Conservation (phyloP, 1,139 yeast genomes). For the Kodamaea arcana region DNA sequence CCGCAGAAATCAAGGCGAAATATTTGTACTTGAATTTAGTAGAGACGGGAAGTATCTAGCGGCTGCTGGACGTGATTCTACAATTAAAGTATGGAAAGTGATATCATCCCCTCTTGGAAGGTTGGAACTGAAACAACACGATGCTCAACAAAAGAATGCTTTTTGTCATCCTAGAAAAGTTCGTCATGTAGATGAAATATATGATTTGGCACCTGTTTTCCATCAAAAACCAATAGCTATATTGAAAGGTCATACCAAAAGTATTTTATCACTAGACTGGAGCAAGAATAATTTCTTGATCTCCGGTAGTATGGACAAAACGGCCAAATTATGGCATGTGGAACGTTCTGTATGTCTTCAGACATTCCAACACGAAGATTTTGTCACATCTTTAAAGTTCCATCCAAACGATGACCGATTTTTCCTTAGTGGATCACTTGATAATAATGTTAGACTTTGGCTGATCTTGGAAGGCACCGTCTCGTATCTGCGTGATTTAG, state of each 20-base stretch:
- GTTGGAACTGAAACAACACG: constrained; percentile 33
- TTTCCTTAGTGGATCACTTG: constrained; percentile 79
- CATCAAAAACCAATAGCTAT: constrained; percentile 61
- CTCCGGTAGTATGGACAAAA: constrained; percentile 82
- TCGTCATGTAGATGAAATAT: constrained; percentile 11
- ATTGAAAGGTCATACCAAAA: constrained; percentile 65
- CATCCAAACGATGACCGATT: constrained; percentile 88
- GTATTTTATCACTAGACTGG: constrained; percentile 79
- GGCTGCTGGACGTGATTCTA: constrained; percentile 73
- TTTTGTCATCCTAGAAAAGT: constrained; percentile 2
- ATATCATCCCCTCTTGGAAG: constrained; percentile 65
- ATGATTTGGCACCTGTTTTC: constrained; percentile 71
- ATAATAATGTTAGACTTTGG: constrained; percentile 77
- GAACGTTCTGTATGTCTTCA: constrained; percentile 62
- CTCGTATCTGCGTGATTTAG: constrained; percentile 33
- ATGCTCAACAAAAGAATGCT: constrained; percentile 2
- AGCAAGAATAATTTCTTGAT: constrained; percentile 78
- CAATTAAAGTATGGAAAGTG: constrained; percentile 74
- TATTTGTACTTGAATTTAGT: constrained; percentile 72
- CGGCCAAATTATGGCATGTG: constrained; percentile 82
- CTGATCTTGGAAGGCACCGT: constrained; percentile 61
- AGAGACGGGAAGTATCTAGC: constrained; percentile 80
- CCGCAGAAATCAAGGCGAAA: constrained; percentile 33
- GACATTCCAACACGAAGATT: constrained; percentile 69
- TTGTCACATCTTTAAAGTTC: constrained; percentile 77